These are phyloP conservation scores for Lentithecium fluviatile DNA, from an alignment of 495 filamentous ascomycete species.

Conservation along the genomic window DNA sequence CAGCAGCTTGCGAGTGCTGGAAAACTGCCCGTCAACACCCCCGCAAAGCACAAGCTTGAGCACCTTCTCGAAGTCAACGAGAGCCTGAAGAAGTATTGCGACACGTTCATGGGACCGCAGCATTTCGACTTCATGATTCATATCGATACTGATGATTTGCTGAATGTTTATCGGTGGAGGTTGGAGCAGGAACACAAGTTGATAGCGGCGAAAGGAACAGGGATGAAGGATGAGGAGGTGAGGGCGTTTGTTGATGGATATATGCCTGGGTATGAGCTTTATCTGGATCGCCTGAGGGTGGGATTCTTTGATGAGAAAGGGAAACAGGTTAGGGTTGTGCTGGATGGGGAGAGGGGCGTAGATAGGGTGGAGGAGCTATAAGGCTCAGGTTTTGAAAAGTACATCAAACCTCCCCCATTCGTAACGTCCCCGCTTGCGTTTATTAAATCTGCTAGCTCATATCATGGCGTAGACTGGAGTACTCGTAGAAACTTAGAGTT, in stretches of 20 bases:
- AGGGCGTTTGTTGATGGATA: constrained; percentile 18
- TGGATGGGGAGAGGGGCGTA: constrained; percentile 5
- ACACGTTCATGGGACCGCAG: constrained; percentile 26
- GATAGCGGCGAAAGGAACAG: constrained; percentile 1
- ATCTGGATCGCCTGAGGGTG: constrained; percentile 14
- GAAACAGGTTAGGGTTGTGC: constrained; percentile 15
- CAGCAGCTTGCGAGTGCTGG: neutral
- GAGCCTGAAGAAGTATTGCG: constrained; percentile 7
- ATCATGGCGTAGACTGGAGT: too few relatives aligned
- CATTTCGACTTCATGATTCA: constrained; percentile 32
- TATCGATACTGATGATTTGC: constrained; percentile 25
- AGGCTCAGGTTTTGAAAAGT: too few relatives aligned
- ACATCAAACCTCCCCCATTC: too few relatives aligned
- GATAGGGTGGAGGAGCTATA: neutral
- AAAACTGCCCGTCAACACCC: neutral
- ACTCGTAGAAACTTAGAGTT: too few relatives aligned
- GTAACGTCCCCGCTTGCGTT: too few relatives aligned
- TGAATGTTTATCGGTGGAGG: constrained; percentile 27
- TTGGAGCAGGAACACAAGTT: constrained; percentile 16
- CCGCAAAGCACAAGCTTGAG: constrained; percentile 1
- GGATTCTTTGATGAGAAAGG: constrained; percentile 10
- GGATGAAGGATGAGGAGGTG: constrained; percentile 16
- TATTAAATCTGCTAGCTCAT: too few relatives aligned
- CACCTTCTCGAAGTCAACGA: constrained; percentile 11
- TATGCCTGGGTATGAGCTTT: constrained; percentile 30